Percentiles rank a stretch among this genome's conserved stretches.
These are phyloP conservation scores for Sclerotinia minor DNA, from an alignment of 2,329 filamentous ascomycete genomes.

Conservation along the genomic window DNA sequence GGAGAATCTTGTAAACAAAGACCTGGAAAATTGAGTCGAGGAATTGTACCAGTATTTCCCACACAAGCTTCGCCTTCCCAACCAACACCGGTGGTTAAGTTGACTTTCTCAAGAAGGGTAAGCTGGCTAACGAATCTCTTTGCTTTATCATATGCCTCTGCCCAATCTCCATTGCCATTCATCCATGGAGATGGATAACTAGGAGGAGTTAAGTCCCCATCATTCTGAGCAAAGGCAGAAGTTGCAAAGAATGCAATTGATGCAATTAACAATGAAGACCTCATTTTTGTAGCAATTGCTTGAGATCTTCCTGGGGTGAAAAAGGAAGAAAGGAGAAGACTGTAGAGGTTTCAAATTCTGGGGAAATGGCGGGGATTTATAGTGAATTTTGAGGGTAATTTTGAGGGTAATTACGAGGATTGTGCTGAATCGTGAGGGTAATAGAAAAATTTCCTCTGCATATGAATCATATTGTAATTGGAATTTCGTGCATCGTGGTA, in stretches of 20 bases:
- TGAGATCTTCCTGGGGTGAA: not conserved
- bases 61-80: constrained; percentile 41
- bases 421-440: not conserved
- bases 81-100: constrained; percentile 80
- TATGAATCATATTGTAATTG: not conserved
- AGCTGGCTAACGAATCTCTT: constrained; percentile 68
- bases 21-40: constrained; percentile 38
- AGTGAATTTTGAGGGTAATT: not conserved
- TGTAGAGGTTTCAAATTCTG: not conserved
- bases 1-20: constrained; percentile 42
- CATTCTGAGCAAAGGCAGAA: constrained; percentile 33
- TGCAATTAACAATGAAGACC: constrained; percentile 29
- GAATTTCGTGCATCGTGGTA: not conserved
- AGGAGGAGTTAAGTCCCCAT: constrained; percentile 37
- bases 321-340: not conserved
- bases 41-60: constrained; percentile 41
- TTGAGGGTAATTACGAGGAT: not conserved
- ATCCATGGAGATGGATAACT: constrained; percentile 43
- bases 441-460: not conserved
- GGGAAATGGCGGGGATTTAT: not conserved
- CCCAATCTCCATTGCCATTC: constrained; percentile 52
- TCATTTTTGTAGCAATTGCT: constrained; percentile 31
- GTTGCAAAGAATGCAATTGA: constrained; percentile 29
- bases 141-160: constrained; percentile 69
- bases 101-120: constrained; percentile 85